phyloP scores from a whole-genome alignment of 148 eudicot genomes.

The Linanthus parryae region DNA sequence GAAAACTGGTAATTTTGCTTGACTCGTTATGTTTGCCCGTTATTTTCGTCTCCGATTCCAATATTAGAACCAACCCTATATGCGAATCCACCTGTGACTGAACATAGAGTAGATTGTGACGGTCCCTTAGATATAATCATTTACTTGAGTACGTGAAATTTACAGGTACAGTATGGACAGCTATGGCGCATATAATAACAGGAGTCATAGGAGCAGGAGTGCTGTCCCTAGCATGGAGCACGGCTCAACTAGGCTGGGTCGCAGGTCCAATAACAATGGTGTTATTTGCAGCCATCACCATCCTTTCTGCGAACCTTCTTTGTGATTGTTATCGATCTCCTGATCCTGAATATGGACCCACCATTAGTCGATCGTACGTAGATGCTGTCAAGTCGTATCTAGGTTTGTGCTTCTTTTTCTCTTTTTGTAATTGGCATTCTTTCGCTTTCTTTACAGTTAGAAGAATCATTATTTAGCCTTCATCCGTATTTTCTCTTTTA shows the following conservation, averaged over 20 bases:
- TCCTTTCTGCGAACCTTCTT: conserved; percentile 31
- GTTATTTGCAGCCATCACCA: conserved; percentile 27
- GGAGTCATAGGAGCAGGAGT: conserved; percentile 54
- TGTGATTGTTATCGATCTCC: conserved; percentile 37
- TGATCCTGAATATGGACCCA: conserved; percentile 30
- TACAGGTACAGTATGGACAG: conserved; percentile 46
- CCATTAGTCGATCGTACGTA: conserved; percentile 29
- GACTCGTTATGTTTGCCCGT: too few relatives aligned
- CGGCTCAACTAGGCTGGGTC: conserved; percentile 51
- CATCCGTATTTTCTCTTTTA: too few relatives aligned
- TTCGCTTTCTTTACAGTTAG: too few relatives aligned
- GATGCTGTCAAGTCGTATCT: conserved; percentile 34
- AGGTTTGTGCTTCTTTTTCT: conserved; percentile 20
- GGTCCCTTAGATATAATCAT: too few relatives aligned
- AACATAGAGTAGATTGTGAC: too few relatives aligned
- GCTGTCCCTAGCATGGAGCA: conserved; percentile 49
- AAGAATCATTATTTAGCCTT: too few relatives aligned
- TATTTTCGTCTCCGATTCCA: too few relatives aligned
- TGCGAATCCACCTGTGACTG: too few relatives aligned
- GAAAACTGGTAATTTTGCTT: too few relatives aligned
- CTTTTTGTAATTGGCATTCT: too few relatives aligned
- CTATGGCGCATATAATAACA: conserved; percentile 52
- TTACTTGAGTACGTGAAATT: too few relatives aligned
- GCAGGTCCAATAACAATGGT: conserved; percentile 43
- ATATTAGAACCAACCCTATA: too few relatives aligned